Evolutionary conservation across 352 stramenopile genomes (phyloP), one percentile per base, ranked within the genome.

Genomic region (Pythium aristosporum): DNA sequence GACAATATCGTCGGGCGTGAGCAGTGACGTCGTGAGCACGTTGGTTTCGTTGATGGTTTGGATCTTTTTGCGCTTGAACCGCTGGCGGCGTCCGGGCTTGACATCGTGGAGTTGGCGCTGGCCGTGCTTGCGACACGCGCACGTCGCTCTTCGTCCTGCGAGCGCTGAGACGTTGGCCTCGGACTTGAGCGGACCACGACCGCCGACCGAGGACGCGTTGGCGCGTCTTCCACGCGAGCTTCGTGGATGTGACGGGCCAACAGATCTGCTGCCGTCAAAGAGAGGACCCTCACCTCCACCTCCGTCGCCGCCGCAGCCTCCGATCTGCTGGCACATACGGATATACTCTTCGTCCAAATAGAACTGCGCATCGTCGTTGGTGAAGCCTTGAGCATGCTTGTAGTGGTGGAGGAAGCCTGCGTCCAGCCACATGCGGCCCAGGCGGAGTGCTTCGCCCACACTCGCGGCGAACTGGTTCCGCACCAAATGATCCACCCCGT

Each of bases 401-500:
- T 44, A 20, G 68, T 79, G 72, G 51, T 79, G 72, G 18, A 79
- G 20, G 21, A 73, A 71, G 1, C 72, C 72, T 7, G 61, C 55
- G 44, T 79, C 72, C 65, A 76, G 74, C 32, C 74, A 47, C 58
- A 70, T 65, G 57, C 69, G 74, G 48, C 72, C 72, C 0, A 79
- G 16, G 2, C 72, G 72, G 2, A 76, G 47, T 3, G 68, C 72
- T 49, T 79, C 72, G 9, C 18, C 46, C 23, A 48, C 42, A 16
- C 42, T 48, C n/a, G 42, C 42, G n/a, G n/a, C 6, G 42, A 25
- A 48, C 42, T 36, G 56, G 32, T 0, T 52, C 41, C 5, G 15
- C 32, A 3, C 70, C 64, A 7, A 50, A 54, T 16, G 2, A 51
- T 44, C 0, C 49, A 42, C 50, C 78, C 39, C 12, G 37, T 47